Conservation (phyloP, 805 yeast species). For the Kregervanrija fluxuum region DNA sequence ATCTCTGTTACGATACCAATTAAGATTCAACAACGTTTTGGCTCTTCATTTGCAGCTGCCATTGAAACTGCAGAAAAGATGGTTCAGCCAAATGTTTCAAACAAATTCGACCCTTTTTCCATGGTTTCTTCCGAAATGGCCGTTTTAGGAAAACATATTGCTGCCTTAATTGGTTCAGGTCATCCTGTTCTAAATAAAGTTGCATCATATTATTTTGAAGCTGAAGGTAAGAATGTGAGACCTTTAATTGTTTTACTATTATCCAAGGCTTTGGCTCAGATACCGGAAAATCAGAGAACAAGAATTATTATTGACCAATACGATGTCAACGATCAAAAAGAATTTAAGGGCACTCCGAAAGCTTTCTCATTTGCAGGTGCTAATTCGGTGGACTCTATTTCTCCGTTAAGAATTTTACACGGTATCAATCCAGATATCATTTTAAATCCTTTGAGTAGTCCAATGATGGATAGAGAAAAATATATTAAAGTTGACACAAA, state of each 20-base stretch:
- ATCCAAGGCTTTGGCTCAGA: conserved; percentile 70
- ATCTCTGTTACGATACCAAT: too few relatives aligned
- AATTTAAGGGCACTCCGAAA: conserved; percentile 50
- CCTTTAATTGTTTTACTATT: conserved; percentile 82
- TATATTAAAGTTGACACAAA: conserved; percentile 39
- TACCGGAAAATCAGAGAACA: conserved; percentile 63
- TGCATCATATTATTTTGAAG: conserved; percentile 90
- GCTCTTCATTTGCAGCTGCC: conserved; percentile 43
- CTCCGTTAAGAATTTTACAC: conserved; percentile 78
- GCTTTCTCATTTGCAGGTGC: conserved; percentile 51
- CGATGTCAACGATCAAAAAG: conserved; percentile 63
- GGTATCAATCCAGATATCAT: conserved; percentile 84
- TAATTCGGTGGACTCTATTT: conserved; percentile 54
- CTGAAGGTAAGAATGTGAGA: conserved; percentile 92
- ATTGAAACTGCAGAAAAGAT: conserved; percentile 65
- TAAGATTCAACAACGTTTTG: conserved; percentile 6
- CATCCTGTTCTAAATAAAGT: conserved; percentile 91
- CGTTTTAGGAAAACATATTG: conserved; percentile 78
- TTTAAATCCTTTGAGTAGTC: conserved; percentile 76
- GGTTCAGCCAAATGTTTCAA: conserved; percentile 52
- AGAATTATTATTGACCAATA: conserved; percentile 52
- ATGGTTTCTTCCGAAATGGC: conserved; percentile 93
- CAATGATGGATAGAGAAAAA: conserved; percentile 65
- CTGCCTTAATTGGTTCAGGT: conserved; percentile 81
- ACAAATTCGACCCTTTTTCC: conserved; percentile 76